These are phyloP conservation scores for Trichoderma sp. DNA, from an alignment of 2,329 filamentous ascomycete species.

Conservation along the genomic window DNA sequence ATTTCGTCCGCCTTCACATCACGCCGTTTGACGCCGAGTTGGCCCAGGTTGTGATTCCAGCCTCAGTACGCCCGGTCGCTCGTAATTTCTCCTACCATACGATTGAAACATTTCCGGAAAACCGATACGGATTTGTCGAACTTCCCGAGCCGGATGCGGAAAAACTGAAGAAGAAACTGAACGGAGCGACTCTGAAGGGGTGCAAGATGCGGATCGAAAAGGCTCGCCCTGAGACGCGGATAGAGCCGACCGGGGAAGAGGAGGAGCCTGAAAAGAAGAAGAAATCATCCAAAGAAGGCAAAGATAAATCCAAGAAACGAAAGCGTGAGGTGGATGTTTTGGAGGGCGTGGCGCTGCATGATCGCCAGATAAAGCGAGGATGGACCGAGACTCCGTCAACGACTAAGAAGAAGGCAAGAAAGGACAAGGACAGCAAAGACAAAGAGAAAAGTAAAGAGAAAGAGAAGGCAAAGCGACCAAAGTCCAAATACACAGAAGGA, in stretches of 20 bases:
- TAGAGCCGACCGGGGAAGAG: conserved; percentile 41
- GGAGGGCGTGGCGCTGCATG: conserved; percentile 71
- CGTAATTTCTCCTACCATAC: conserved; percentile 86
- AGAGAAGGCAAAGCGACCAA: conserved; percentile 61
- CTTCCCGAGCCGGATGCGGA: conserved; percentile 80
- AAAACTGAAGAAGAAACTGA: conserved; percentile 88
- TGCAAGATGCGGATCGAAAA: conserved; percentile 83
- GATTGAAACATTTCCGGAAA: conserved; percentile 86
- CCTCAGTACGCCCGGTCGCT: conserved; percentile 66
- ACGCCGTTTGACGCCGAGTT: conserved; percentile 80
- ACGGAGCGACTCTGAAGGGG: conserved; percentile 83
- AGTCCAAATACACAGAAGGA: conserved; percentile 79
- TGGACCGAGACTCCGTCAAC: conserved; percentile 74
- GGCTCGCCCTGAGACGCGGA: conserved; percentile 63
- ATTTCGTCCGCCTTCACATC: conserved; percentile 69
- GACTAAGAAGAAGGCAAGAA: conserved; percentile 53
- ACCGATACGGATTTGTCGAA: conserved; percentile 86
- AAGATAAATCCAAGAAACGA: conserved; percentile 49
- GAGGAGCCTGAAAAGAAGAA: conserved; percentile 43
- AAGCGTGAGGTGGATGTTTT: conserved; percentile 58
- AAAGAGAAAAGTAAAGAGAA: conserved; percentile 57
- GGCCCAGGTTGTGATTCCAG: conserved; percentile 71
- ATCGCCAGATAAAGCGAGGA: conserved; percentile 82
- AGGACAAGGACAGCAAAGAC: conserved; percentile 50
- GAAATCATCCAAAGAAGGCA: conserved; percentile 44